Evolutionary conservation across 1,284 basidiomycete genomes (phyloP), one percentile per base, ranked within the genome.

Genomic region (Trametes sp.): DNA sequence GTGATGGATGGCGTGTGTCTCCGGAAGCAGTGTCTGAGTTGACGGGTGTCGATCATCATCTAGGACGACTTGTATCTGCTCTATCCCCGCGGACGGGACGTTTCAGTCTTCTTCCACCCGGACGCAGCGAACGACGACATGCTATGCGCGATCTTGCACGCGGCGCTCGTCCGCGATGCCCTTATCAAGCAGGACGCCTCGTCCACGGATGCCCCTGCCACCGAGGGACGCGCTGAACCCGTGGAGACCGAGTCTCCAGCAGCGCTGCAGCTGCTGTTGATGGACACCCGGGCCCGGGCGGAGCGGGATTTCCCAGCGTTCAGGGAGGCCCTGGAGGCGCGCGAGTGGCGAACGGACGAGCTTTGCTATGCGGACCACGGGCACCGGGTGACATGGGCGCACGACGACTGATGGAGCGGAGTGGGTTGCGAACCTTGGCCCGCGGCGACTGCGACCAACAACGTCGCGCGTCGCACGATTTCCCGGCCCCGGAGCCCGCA

Each of bases 281-380:
- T 42, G 16, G 62, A 69, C 16, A 68, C 72, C 2, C 64, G 50
- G 21, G 28, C 21, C 26, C 70, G 67, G 67, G 67, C 65, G 10
- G 21, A 62, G 5, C 48, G 54, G 21, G 57, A 72, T 14, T 74
- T 71, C 48, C 49, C 52, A 13, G 58, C 59, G 14, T 75, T 75
- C 65, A 71, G 70, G 61, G 41, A 24, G 21, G 57, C 63, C 3
- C 61, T 75, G 13, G 69, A 69, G 29, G 64, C 65, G 38, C 66
- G 64, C 21, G 72, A 69, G 11, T 75, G 74, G 74, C 65, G 70
- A 23, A 73, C 69, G 21, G 72, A 75, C 58, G 74, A 75, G 44
- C 64, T 75, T 16, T 70, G 70, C 33, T 74, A 72, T 38, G 72
- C 74, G 3, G 74, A 75, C 54, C 72, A 66, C 42, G 74, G 74